Conservation (phyloP, 805 yeast genomes). For the Pichia scutulata region DNA sequence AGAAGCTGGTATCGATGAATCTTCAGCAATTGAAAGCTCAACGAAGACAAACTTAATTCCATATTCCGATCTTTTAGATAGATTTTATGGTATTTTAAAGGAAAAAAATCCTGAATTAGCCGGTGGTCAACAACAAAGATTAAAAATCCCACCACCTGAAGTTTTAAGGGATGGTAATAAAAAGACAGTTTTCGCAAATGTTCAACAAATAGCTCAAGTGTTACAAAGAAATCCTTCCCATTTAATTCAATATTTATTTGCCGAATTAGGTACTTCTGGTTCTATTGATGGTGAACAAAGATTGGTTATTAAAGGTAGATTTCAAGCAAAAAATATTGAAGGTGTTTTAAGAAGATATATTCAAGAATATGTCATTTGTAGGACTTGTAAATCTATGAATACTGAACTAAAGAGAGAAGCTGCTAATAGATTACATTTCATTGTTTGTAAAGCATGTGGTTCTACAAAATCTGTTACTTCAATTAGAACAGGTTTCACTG, state of each 20-base stretch:
- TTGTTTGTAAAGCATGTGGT: conserved; percentile 98
- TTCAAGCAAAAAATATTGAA: conserved; percentile 96
- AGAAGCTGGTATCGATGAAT: conserved; percentile 74
- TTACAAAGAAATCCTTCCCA: conserved; percentile 97
- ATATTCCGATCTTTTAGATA: conserved; percentile 67
- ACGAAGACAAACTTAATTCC: conserved; percentile 50
- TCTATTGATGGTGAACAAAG: conserved; percentile 97
- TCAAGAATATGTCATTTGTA: conserved; percentile 95
- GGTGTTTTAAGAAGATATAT: conserved; percentile 93
- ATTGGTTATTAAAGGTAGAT: conserved; percentile 95
- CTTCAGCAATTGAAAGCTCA: conserved; percentile 19
- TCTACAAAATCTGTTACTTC: conserved; percentile 94
- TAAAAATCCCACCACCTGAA: conserved; percentile 95
- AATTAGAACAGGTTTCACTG: conserved; percentile 99
- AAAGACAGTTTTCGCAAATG: conserved; percentile 92
- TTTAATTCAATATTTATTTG: conserved; percentile 91
- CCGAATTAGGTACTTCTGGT: conserved; percentile 99
- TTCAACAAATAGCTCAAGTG: conserved; percentile 88
- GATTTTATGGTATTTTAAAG: conserved; percentile 81
- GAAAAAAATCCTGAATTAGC: conserved; percentile 97
- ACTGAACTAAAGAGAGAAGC: conserved; percentile 93
- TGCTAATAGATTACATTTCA: conserved; percentile 91
- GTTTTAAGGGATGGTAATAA: conserved; percentile 96
- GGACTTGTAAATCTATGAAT: conserved; percentile 97
- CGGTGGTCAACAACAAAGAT: conserved; percentile 89